These are phyloP conservation scores for Solanum pennellii DNA, from an alignment of 257 asterid species.

Conservation along the genomic window DNA sequence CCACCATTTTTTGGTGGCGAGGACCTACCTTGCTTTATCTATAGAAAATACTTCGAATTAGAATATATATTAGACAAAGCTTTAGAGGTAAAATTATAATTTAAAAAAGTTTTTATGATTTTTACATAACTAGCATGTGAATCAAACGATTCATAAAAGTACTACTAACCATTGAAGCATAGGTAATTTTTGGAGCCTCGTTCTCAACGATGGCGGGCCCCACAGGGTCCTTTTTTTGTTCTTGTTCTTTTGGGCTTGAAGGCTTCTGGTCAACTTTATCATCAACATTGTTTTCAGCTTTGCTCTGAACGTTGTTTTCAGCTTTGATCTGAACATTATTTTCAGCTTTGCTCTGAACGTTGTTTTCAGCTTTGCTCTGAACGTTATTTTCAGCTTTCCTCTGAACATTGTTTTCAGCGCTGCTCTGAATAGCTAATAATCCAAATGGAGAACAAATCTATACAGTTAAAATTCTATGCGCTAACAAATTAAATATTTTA, in stretches of 20 bases:
- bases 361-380: no score
- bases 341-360: no score
- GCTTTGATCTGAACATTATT: no score
- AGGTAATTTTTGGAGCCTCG: neutral
- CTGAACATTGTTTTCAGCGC: neutral
- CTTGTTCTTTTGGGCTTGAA: neutral
- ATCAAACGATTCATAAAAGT: neutral
- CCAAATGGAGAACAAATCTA: neutral
- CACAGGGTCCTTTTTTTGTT: neutral
- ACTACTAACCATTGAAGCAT: conserved; percentile 1
- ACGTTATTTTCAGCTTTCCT: neutral
- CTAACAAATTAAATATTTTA: neutral
- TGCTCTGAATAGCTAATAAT: neutral
- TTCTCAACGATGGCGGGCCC: neutral
- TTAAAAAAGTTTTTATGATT: neutral
- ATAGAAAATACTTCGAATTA: conserved; percentile 1
- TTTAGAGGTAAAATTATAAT: neutral
- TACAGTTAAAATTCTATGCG: neutral
- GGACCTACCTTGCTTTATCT: conserved; percentile 21
- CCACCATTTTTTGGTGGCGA: conserved; percentile 9
- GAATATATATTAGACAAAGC: no score
- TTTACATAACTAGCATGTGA: neutral
- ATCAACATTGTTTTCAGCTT: neutral
- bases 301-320: neutral
- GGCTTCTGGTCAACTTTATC: neutral